phyloP scores from a whole-genome alignment of 768 basidiomycete species.

The Tylopilus felleus region DNA sequence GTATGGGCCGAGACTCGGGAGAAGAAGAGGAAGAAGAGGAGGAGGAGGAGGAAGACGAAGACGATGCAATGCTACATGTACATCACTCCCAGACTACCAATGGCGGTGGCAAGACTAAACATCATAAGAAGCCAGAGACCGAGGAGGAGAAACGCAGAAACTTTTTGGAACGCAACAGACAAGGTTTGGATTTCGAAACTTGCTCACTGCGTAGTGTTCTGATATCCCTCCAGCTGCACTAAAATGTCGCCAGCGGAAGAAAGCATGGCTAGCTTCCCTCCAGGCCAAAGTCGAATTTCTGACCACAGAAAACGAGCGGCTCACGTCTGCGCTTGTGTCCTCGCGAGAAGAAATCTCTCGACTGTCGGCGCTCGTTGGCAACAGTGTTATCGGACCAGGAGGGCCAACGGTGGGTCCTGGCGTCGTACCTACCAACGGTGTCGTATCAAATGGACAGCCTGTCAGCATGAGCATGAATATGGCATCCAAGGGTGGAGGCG shows the following conservation, averaged over 20 bases:
- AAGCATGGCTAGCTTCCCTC: conserved; percentile 91
- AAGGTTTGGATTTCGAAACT: conserved; percentile 54
- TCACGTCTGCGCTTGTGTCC: conserved; percentile 80
- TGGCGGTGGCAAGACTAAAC: conserved; percentile 20
- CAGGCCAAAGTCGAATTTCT: conserved; percentile 94
- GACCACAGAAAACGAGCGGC: conserved; percentile 90
- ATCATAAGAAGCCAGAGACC: conserved; percentile 81
- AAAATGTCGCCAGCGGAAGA: conserved; percentile 98
- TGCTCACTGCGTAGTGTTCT: neutral
- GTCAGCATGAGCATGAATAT: conserved; percentile 44
- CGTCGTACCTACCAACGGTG: conserved; percentile 28
- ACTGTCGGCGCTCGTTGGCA: conserved; percentile 68
- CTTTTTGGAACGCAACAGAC: conserved; percentile 95
- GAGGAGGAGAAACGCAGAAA: conserved; percentile 98
- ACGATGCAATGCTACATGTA: conserved; percentile 19
- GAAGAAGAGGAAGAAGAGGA: conserved; percentile 39
- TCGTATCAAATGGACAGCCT: conserved; percentile 33
- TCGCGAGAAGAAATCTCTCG: conserved; percentile 91
- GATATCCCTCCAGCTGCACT: conserved; percentile 67
- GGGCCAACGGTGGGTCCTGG: conserved; percentile 30
- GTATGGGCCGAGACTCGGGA: conserved; percentile 36
- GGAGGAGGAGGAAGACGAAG: conserved; percentile 39
- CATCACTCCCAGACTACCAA: conserved; percentile 10
- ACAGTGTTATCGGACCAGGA: conserved; percentile 49
- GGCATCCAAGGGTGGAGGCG: conserved; percentile 34